A percentile compares a stretch with the other conserved stretches of the same genome.
phyloP scores from a whole-genome alignment of 106 monocot genomes.

The Chionographis japonica region DNA sequence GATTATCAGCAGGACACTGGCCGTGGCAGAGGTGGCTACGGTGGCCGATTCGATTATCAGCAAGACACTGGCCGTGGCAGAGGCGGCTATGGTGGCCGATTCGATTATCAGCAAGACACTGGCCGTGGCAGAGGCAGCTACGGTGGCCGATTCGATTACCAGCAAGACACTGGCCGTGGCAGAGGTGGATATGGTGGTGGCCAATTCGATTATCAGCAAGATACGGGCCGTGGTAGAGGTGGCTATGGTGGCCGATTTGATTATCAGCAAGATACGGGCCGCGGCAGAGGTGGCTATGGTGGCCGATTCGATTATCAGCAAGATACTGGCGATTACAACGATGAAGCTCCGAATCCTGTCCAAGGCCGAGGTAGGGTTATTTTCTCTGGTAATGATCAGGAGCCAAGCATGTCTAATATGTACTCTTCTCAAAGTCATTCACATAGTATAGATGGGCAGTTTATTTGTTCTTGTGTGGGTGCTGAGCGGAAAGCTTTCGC shows the following conservation, averaged over 20 bases:
- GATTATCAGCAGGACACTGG: conserved; percentile 50
- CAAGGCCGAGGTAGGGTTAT: conserved; percentile 29
- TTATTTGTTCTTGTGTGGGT: too few species aligned
- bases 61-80: conserved; percentile 14
- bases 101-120: too few species aligned
- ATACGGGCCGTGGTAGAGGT: conserved; percentile 40
- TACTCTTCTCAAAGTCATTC: background rate
- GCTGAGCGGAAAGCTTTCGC: too few species aligned
- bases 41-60: conserved; percentile 38
- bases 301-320: conserved; percentile 40
- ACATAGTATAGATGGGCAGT: background rate
- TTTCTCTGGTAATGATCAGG: background rate
- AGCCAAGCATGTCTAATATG: background rate
- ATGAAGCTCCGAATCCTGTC: conserved; percentile 26
- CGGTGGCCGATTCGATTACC: too few species aligned
- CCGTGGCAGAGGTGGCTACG: conserved; percentile 48
- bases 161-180: too few species aligned
- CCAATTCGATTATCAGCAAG: too few species aligned
- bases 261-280: conserved; percentile 48
- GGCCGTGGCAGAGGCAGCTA: too few species aligned
- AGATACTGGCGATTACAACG: conserved; percentile 36
- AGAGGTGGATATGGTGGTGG: too few species aligned
- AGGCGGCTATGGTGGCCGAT: too few species aligned
- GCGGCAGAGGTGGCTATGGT: conserved; percentile 50
- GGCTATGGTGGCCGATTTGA: conserved; percentile 40